Evolutionary conservation across 1,139 yeast species (phyloP).

Genomic region (Kodamaea arcana): DNA sequence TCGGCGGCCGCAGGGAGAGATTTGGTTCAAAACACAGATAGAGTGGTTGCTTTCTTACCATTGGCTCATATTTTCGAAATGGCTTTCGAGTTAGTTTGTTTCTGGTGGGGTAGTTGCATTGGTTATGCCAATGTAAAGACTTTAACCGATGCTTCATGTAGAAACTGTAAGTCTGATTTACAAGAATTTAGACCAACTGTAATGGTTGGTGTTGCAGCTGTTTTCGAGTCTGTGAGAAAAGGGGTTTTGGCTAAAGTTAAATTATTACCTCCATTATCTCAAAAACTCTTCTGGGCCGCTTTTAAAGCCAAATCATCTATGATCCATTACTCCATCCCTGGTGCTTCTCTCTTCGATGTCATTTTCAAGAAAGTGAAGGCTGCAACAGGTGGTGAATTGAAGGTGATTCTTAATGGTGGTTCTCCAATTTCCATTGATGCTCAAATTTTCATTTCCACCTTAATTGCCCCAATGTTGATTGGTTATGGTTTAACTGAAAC

Average conservation of each 20-base stretch:
- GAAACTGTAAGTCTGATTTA: slow-evolving; percentile 85
- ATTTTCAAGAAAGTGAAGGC: slow-evolving; percentile 85
- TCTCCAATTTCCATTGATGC: slow-evolving; percentile 85
- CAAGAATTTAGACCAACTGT: slow-evolving; percentile 83
- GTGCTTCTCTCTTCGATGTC: slow-evolving; percentile 56
- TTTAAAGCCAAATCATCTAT: slow-evolving; percentile 66
- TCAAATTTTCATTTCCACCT: slow-evolving; percentile 73
- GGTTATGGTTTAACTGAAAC: slow-evolving; percentile 99
- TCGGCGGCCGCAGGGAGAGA: slow-evolving; percentile 57
- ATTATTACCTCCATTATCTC: slow-evolving; percentile 62
- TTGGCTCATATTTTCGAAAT: slow-evolving; percentile 94
- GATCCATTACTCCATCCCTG: slow-evolving; percentile 65
- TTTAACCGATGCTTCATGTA: slow-evolving; percentile 73
- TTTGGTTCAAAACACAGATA: slow-evolving; percentile 52
- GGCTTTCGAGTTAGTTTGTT: slow-evolving; percentile 71
- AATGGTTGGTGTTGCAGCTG: slow-evolving; percentile 99
- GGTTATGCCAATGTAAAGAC: slow-evolving; percentile 96
- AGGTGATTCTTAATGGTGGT: slow-evolving; percentile 83
- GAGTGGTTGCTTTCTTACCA: slow-evolving; percentile 85
- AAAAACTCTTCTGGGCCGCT: slow-evolving; percentile 88
- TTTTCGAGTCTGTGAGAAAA: slow-evolving; percentile 94
- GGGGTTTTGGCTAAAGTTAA: slow-evolving; percentile 79
- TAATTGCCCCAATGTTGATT: slow-evolving; percentile 83
- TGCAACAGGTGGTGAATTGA: slow-evolving; percentile 91
- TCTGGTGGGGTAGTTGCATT: slow-evolving; percentile 86